Base-by-base conservation (phyloP, 371 early-diverging fungal species). In the Coemansia sp. region DNA sequence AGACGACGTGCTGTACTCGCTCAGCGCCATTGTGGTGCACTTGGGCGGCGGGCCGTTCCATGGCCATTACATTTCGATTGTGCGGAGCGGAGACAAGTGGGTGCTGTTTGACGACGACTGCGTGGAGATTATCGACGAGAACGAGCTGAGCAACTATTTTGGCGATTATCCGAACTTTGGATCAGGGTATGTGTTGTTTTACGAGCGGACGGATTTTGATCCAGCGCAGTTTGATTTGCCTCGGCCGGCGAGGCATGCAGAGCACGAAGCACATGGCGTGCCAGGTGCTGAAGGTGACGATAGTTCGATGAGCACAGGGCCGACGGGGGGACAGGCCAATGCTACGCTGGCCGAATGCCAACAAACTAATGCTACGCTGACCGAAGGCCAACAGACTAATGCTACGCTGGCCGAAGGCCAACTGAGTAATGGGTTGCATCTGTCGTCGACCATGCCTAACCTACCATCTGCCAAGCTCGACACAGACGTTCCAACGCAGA, bases 1-100 rank as follows among this genome's bases (percentile, higher is more conserved):
- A 40, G 90, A 90, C 19, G 90, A 96, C 77, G 86, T 92, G 55
- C 85, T 95, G 62, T 98, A 97, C 69, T 84, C 89, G 60, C 84
- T 97, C 52, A 90, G 90, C 82, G 94, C 93, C 0, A 88, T 96
- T 51, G 93, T 96, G 32, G 92, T 98, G 26, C 98, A 98, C 72
- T 89, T 98, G 67, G 98, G 98, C 61, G 90, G 94, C 75, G 95
- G 96, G 0, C 95, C 94, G n/a, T 87, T 95, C 67, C 96, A 95
- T 79, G 98, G 98, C 3, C 98, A 98, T 75, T 98, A 98, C 81
- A 90, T 97, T 5, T 85, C 94, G 0, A 84, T 98, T 24, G 90
- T 95, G 53, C 92, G 93, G 76, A 91, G 92, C 64, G 84, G 85
- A 55, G 90, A 87, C 24, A 88, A 88, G 59, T 98, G 98, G 98